These are phyloP conservation scores for Spiraea crenata DNA, from an alignment of 331 rosid genomes.

Conservation along the genomic window DNA sequence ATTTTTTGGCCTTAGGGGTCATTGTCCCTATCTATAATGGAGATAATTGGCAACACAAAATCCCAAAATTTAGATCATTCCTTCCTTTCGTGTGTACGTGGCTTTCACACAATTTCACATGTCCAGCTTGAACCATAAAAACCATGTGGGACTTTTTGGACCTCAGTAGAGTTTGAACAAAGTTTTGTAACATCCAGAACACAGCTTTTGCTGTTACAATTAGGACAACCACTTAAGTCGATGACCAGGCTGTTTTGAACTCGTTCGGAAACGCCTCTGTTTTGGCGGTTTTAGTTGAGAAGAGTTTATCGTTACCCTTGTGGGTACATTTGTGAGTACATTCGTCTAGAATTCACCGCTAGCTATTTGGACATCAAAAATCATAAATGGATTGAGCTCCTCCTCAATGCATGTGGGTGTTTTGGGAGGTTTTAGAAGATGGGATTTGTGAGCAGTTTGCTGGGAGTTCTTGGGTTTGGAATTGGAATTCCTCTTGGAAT, in stretches of 20 bases:
- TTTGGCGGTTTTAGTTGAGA: constrained; percentile 38
- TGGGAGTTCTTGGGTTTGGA: constrained; percentile 67
- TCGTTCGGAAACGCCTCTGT: constrained; percentile 22
- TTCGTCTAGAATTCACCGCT: constrained; percentile 18
- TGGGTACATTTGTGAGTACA: neutral
- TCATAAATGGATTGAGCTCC: neutral
- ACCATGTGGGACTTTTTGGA: too few species aligned
- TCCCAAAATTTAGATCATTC: neutral
- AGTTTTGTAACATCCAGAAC: too few species aligned
- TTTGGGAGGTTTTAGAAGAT: constrained; percentile 21
- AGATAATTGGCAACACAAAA: neutral
- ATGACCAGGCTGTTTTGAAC: neutral
- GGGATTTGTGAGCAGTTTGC: constrained; percentile 63
- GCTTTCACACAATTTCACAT: neutral
- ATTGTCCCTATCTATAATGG: too few species aligned
- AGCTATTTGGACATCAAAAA: neutral
- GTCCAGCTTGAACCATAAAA: too few species aligned
- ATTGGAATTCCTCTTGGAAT: constrained; percentile 85
- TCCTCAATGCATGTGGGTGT: constrained; percentile 7
- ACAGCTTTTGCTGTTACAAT: too few species aligned
- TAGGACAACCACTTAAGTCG: too few species aligned
- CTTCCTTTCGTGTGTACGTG: neutral
- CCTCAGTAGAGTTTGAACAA: too few species aligned
- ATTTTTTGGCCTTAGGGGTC: too few species aligned
- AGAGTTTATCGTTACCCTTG: constrained; percentile 11